phyloP scores from a whole-genome alignment of 768 basidiomycete species.

The Psilocybe cubensis region DNA sequence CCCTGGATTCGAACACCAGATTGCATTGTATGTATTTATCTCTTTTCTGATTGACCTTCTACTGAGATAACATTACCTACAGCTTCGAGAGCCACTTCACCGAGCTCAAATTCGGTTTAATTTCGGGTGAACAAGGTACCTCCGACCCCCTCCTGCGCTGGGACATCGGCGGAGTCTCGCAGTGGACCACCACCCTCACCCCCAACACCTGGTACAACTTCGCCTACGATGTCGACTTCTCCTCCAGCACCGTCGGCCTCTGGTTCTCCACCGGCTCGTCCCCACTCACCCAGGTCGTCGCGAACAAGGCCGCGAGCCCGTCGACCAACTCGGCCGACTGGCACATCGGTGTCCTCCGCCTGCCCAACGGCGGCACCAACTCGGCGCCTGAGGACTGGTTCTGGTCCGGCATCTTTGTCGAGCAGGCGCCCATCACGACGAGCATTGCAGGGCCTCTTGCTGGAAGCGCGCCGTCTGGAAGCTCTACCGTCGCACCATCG shows the following conservation, averaged over 20 bases:
- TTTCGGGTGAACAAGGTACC: conserved; percentile 20
- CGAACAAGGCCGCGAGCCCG: conserved; percentile 18
- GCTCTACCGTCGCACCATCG: neutral
- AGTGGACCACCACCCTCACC: conserved; percentile 21
- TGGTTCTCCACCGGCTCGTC: conserved; percentile 21
- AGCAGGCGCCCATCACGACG: conserved; percentile 21
- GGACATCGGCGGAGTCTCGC: conserved; percentile 22
- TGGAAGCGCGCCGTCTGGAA: conserved; percentile 14
- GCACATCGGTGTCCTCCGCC: conserved; percentile 24
- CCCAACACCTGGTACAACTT: conserved; percentile 27
- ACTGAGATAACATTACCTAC: neutral
- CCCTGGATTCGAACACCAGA: conserved; percentile 22
- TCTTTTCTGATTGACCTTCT: neutral
- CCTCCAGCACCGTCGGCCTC: conserved; percentile 20
- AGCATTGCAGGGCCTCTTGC: conserved; percentile 20
- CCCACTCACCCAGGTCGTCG: conserved; percentile 18
- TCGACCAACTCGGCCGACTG: conserved; percentile 24
- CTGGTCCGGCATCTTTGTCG: conserved; percentile 24
- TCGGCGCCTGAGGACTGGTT: conserved; percentile 22
- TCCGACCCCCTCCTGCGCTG: conserved; percentile 20
- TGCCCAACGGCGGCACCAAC: conserved; percentile 23
- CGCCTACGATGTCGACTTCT: conserved; percentile 24
- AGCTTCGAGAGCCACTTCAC: conserved; percentile 26
- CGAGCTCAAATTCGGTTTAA: conserved; percentile 22
- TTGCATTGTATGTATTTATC: conserved; percentile 17